A percentile compares a stretch with the other conserved stretches of the same genome.
Evolutionary conservation across 2,329 filamentous ascomycete species (phyloP).

Genomic region (Tolypocladium album): DNA sequence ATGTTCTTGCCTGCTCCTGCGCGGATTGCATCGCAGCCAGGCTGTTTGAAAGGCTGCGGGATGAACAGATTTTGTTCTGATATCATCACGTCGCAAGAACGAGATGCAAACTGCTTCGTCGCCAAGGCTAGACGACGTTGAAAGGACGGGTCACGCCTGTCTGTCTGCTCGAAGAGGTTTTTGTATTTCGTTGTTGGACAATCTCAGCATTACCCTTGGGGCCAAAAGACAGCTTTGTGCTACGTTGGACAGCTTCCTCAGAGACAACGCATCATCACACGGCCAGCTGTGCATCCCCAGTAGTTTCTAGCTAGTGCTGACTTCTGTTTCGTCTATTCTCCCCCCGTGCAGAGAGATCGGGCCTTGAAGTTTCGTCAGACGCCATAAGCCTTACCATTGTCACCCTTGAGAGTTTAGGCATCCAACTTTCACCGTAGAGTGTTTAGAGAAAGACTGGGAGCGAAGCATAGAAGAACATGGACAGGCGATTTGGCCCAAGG

Average conservation of each 20-base stretch:
- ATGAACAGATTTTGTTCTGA: background rate
- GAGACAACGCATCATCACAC: background rate
- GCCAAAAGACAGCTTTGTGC: background rate
- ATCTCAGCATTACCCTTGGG: background rate
- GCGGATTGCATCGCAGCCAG: background rate
- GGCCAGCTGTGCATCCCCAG: background rate
- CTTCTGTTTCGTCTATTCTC: no score
- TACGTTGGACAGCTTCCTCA: background rate
- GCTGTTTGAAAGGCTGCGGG: background rate
- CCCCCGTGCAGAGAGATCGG: no score
- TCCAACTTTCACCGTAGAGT: no score
- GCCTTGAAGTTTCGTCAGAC: no score
- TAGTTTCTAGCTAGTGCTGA: no score
- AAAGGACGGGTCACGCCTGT: background rate
- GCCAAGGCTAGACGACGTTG: background rate
- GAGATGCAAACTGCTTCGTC: background rate
- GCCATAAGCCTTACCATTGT: no score
- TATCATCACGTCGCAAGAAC: background rate
- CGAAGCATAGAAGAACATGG: no score
- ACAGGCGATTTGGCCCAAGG: no score
- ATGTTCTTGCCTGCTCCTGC: no score
- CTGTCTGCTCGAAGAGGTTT: background rate
- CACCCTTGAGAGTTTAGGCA: no score
- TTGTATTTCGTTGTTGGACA: background rate
- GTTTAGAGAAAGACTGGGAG: no score